phyloP scores from a whole-genome alignment of 1,139 yeast species.

The Debaryomycetaceae sp. region DNA sequence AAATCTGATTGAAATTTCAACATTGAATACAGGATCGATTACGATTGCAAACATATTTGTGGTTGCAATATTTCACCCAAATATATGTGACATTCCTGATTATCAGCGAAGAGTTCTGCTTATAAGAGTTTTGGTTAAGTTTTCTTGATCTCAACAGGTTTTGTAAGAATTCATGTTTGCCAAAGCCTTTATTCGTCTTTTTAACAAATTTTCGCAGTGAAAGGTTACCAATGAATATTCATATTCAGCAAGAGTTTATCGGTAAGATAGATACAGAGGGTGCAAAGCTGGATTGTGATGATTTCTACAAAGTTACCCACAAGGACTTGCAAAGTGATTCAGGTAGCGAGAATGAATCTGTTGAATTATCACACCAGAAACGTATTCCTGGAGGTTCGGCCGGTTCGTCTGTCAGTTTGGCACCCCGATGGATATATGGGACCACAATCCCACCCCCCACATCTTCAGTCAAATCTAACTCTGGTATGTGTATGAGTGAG shows the following conservation, averaged over 20 bases:
- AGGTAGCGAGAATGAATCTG: neutral
- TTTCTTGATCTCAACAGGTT: no score
- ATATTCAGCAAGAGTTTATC: neutral
- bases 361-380: neutral
- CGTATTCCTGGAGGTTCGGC: neutral
- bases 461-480: conserved; percentile 6
- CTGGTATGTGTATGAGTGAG: conserved; percentile 22
- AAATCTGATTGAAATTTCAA: neutral
- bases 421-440: conserved; percentile 15
- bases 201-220: no score
- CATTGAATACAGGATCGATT: neutral
- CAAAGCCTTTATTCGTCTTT: no score
- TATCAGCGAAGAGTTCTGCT: no score
- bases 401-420: conserved; percentile 3
- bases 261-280: neutral
- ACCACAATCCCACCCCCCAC: conserved; percentile 11
- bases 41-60: neutral
- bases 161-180: no score
- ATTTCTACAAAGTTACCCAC: neutral
- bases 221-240: neutral
- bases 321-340: neutral
- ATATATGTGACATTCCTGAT: no score
- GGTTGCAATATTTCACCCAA: neutral
- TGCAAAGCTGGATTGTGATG: neutral
- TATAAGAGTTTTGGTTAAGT: no score